phyloP scores from a whole-genome alignment of 306 rosid genomes.

The Rosa chinensis region DNA sequence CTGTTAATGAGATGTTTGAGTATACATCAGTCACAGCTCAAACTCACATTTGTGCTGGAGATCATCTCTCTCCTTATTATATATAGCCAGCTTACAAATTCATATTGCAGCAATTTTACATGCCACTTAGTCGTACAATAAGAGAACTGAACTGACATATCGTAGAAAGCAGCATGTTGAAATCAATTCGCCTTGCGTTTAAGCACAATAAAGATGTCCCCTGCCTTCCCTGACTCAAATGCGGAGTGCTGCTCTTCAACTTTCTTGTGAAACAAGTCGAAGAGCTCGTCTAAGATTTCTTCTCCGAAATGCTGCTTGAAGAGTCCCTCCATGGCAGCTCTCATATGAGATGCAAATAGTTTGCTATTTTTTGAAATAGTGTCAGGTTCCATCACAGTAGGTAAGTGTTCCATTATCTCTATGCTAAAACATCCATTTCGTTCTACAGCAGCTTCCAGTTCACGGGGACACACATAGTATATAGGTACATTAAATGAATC shows the following conservation, averaged over 20 bases:
- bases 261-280: background rate
- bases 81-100: too few relatives aligned
- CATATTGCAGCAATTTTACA: too few relatives aligned
- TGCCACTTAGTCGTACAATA: too few relatives aligned
- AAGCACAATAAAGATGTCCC: background rate
- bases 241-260: background rate
- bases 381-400: background rate
- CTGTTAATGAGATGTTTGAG: too few relatives aligned
- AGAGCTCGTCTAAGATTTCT: constrained; percentile 14
- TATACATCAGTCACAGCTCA: too few relatives aligned
- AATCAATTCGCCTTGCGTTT: background rate
- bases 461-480: background rate
- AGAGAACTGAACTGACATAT: too few relatives aligned
- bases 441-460: constrained; percentile 2
- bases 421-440: constrained; percentile 4
- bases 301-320: constrained; percentile 3
- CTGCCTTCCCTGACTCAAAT: background rate
- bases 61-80: too few relatives aligned
- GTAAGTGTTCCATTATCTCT: background rate
- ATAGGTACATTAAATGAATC: background rate
- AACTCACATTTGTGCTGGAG: too few relatives aligned
- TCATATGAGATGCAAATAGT: background rate
- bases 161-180: too few relatives aligned
- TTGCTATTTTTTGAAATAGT: background rate
- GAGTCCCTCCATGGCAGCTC: background rate